These are phyloP conservation scores for Dictyostelium brefeldianum DNA, from an alignment of 78 protist genomes.

Conservation along the genomic window DNA sequence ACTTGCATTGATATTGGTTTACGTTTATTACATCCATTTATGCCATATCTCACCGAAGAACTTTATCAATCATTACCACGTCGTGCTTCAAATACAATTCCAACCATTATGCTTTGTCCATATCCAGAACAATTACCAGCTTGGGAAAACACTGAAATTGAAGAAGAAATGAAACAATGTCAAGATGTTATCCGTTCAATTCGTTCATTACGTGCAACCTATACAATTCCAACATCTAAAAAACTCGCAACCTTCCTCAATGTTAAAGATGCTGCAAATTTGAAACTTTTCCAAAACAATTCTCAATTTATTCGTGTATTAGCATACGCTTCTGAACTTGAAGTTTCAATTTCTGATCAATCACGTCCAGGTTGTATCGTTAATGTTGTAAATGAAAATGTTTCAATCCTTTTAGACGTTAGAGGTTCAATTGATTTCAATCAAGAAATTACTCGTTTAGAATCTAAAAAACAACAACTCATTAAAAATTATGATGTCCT, in stretches of 20 bases:
- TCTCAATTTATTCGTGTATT: slow-evolving; percentile 37
- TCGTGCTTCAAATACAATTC: slow-evolving; percentile 55
- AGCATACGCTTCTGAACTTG: slow-evolving; percentile 17
- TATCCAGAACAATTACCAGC: slow-evolving; percentile 72
- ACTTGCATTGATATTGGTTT: slow-evolving; percentile 61
- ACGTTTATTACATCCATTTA: slow-evolving; percentile 94
- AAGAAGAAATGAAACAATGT: slow-evolving; percentile 61
- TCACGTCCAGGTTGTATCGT: slow-evolving; percentile 39
- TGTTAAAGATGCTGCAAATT: slow-evolving; percentile 32
- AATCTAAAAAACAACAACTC: slow-evolving; percentile 6
- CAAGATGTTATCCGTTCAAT: slow-evolving; percentile 54
- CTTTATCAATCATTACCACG: slow-evolving; percentile 93
- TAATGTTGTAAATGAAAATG: slow-evolving; percentile 29
- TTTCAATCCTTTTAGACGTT: slow-evolving; percentile 40
- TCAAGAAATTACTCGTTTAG: slow-evolving; percentile 31
- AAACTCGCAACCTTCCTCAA: slow-evolving; percentile 33
- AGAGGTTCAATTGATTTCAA: slow-evolving; percentile 39
- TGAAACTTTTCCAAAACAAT: neutral
- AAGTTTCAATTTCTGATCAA: neutral
- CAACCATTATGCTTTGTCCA: slow-evolving; percentile 81
- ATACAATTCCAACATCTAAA: slow-evolving; percentile 25
- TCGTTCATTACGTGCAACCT: slow-evolving; percentile 69
- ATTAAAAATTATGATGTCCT: slow-evolving; percentile 10
- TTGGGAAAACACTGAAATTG: slow-evolving; percentile 53
- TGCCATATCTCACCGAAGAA: slow-evolving; percentile 98